Base-by-base conservation (phyloP, 345 rosid species). In the Tarenaya hassleriana region DNA sequence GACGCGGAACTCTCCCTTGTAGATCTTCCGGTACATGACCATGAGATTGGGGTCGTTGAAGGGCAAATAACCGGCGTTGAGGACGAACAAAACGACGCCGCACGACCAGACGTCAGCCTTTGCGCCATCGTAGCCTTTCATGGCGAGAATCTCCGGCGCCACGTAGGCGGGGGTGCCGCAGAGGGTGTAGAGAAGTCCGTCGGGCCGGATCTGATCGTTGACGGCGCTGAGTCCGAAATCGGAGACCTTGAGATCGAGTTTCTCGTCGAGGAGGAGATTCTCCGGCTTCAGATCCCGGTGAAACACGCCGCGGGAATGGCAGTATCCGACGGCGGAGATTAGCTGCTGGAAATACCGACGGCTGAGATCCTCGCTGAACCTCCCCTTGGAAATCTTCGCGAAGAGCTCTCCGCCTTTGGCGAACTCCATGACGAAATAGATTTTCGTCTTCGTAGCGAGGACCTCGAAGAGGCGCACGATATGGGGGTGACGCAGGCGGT, bases 101-200 rank as follows among this genome's bases (percentile, higher is more conserved):
- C 98, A 87, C 0, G 96, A 84, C 98, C 98, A 91, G n/a, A 87
- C 35, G 14, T 91, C 96, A 10, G 78, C 76, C 41, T 79, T 82
- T 1, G 89, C 84, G 7, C 98, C 98, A 16, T 87, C 92, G 75
- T 91, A 91, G 14, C 98, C 98, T 61, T 82, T 82, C 80, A 80
- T 91, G 1, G 77, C 84, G 7, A 91, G 72, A 32, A 91, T 64
- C 70, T 87, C 98, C 4, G 98, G 98, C 3, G 98, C 98, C 40
- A 91, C 98, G 70, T 91, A 91, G 4, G 96, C 95, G 0, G 96
- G 98, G 0, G 98, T 91, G 2, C 96, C 98, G 19, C 98, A 91
- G 7, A 84, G 61, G 0, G 98, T 91, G 56, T 84, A 95, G 3
- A 91, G 86, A 33, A 82, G 61, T 0, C 96, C 98, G 72, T 87